Percentiles rank a stretch among this genome's conserved stretches.
Evolutionary conservation across 2,329 filamentous ascomycete species (phyloP).

Genomic region (Diaporthe caulivora): DNA sequence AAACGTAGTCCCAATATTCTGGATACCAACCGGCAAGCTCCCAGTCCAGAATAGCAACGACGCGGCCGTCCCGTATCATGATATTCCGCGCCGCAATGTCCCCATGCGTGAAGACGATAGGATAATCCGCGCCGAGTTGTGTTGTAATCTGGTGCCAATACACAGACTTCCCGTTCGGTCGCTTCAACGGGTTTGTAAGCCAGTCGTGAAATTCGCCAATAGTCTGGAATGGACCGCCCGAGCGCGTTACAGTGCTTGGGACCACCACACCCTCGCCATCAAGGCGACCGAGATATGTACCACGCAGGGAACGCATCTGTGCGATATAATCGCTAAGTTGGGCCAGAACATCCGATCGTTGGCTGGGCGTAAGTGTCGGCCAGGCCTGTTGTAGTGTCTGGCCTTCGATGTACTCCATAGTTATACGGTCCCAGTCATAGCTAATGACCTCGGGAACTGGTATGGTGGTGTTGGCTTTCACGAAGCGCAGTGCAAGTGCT

Average conservation of each 20-base stretch:
- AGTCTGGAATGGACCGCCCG: background rate
- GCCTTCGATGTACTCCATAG: conserved; percentile 4
- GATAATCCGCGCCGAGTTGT: conserved; percentile 30
- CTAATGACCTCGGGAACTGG: conserved; percentile 11
- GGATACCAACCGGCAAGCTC: conserved; percentile 28
- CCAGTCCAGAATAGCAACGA: conserved; percentile 31
- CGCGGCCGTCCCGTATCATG: conserved; percentile 17
- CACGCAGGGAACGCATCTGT: background rate
- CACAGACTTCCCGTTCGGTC: background rate
- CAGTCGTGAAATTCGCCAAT: background rate
- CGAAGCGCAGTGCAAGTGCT: conserved; percentile 7
- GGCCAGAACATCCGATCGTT: background rate
- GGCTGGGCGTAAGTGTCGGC: background rate
- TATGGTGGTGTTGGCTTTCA: conserved; percentile 8
- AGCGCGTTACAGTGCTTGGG: background rate
- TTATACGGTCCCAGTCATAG: conserved; percentile 5
- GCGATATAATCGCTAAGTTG: background rate
- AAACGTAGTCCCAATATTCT: conserved; percentile 30
- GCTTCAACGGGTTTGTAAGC: background rate
- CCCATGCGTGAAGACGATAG: conserved; percentile 37
- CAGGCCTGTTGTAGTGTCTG: background rate
- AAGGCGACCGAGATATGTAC: background rate
- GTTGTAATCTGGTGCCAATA: conserved; percentile 4
- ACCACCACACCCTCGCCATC: background rate
- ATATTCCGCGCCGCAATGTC: conserved; percentile 30